Percentiles rank a stretch among this genome's conserved stretches.
These are phyloP conservation scores for Nemania diffusa DNA, from an alignment of 2,329 filamentous ascomycete species.

Conservation along the genomic window DNA sequence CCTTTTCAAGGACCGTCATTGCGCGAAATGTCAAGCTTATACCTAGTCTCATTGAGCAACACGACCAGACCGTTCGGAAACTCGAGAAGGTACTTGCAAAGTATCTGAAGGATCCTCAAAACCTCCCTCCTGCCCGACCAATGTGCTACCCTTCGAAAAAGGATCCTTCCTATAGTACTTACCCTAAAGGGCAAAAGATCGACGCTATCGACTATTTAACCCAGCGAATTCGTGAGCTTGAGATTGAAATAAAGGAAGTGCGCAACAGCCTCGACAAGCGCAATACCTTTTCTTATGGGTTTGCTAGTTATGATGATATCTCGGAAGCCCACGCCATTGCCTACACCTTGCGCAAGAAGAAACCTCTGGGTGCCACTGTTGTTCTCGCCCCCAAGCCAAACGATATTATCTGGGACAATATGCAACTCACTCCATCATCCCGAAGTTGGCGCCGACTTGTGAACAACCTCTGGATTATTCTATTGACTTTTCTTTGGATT, in stretches of 20 bases:
- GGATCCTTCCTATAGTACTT: constrained; percentile 73
- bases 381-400: constrained; percentile 84
- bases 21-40: constrained; percentile 93
- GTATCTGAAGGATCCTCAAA: constrained; percentile 87
- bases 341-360: constrained; percentile 82
- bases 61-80: constrained; percentile 81
- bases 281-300: constrained; percentile 90
- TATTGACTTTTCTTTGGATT: constrained; percentile 87
- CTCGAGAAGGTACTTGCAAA: constrained; percentile 87
- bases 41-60: constrained; percentile 84
- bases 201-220: constrained; percentile 96
- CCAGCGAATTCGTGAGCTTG: constrained; percentile 82
- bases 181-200: constrained; percentile 75
- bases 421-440: constrained; percentile 75
- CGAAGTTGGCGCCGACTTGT: constrained; percentile 78
- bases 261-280: constrained; percentile 85
- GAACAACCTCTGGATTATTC: constrained; percentile 84
- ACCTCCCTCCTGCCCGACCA: constrained; percentile 80
- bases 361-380: constrained; percentile 80
- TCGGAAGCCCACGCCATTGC: constrained; percentile 88
- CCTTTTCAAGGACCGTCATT: constrained; percentile 64
- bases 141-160: constrained; percentile 83
- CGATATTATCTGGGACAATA: constrained; percentile 96
- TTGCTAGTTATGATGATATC: constrained; percentile 92
- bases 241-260: constrained; percentile 85